Evolutionary conservation across 2,329 filamentous ascomycete species (phyloP).

Genomic region (Pseudocercospora ulei): DNA sequence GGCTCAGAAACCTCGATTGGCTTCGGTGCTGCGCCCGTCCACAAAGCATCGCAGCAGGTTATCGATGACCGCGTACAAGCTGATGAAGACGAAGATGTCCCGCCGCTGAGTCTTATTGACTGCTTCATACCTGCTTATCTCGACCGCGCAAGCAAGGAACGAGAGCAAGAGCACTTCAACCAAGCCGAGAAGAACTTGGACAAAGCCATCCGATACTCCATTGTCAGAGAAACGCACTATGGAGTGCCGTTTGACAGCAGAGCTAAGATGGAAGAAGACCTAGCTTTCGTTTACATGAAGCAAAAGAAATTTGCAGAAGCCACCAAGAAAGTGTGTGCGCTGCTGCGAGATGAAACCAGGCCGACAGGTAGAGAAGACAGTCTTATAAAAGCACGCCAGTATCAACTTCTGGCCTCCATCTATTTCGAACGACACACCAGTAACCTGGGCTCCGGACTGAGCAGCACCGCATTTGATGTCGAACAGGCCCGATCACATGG

Average conservation of each 20-base stretch:
- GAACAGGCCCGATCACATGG: conserved; percentile 22
- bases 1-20: neutral
- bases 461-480: conserved; percentile 15
- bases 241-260: conserved; percentile 16
- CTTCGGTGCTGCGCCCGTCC: neutral
- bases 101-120: conserved; percentile 15
- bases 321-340: conserved; percentile 15
- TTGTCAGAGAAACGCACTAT: conserved; percentile 17
- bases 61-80: neutral
- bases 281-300: conserved; percentile 19
- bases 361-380: conserved; percentile 1
- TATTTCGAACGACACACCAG: conserved; percentile 21
- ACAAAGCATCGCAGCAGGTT: neutral
- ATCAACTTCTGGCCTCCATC: conserved; percentile 22
- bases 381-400: conserved; percentile 17
- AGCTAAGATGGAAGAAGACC: conserved; percentile 18
- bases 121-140: conserved; percentile 14
- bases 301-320: conserved; percentile 24
- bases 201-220: conserved; percentile 17
- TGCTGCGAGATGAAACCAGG: conserved; percentile 16
- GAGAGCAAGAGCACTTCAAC: conserved; percentile 16
- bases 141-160: conserved; percentile 16
- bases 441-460: conserved; percentile 9
- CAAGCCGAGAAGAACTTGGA: conserved; percentile 22
- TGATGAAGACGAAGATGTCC: conserved; percentile 12